Evolutionary conservation across 495 filamentous ascomycete genomes (phyloP), one percentile per base, ranked within the genome.

Genomic region (Penicillium coffeae): DNA sequence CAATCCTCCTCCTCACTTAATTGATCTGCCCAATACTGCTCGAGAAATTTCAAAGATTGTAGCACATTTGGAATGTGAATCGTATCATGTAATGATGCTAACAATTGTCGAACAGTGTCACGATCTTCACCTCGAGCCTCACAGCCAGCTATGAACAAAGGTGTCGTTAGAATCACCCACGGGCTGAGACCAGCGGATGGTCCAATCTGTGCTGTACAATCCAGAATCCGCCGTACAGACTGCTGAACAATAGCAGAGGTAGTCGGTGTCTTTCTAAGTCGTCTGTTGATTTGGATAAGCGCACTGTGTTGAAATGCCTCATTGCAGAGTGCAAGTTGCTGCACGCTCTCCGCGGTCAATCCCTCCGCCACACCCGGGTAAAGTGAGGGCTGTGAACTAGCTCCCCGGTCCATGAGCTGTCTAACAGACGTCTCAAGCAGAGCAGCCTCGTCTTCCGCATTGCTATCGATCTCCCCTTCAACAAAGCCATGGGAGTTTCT

Each of bases 131-230:
- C 70, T 7, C 56, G 54, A 9, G 72, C 70, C 32, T 75, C 72
- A 35, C 72, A 75, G 7, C 72, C 72, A 13, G 70, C 72, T 45
- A 73, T 73, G 41, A 75, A 75, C 9, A 75, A 52, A 3, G 72
- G 70, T 7, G 72, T 75, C 16, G 72, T 73, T n/a, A 75, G 58
- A 58, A 75, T 65, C 8, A 69, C 69, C 72, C 72, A 75, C 10
- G 72, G 72, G 42, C 70, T 70, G 9, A 73, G 58, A 1, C 70
- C 72, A 19, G 65, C 52, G 0, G 67, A 70, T 2, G 72, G 72
- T 5, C 66, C 69, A 43, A 75, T 73, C 44, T 69, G 55, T 0
- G 65, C 62, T 7, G 70, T 69, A 35, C 70, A 75, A 16, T 69
- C 72, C 21, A 75, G 48, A 37, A 75, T 75, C 30, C 63, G 61